These are phyloP conservation scores for Sutorius australiensis DNA, from an alignment of 768 basidiomycete genomes.

Conservation along the genomic window DNA sequence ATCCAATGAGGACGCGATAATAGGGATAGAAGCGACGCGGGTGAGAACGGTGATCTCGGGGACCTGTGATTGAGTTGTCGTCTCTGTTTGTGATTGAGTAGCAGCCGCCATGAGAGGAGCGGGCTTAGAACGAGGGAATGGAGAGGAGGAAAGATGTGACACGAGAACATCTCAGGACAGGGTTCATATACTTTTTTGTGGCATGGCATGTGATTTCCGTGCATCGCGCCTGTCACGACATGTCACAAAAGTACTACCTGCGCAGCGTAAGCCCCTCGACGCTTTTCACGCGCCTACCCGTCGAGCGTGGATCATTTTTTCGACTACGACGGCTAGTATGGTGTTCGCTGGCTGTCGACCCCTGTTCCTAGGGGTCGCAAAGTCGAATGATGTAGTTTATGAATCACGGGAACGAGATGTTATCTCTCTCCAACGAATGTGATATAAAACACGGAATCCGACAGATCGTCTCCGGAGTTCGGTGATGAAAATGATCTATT, in stretches of 20 bases:
- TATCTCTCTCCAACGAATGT: conserved; percentile 1
- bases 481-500: neutral
- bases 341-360: neutral
- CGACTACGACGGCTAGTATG: neutral
- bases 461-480: conserved; percentile 8
- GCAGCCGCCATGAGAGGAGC: conserved; percentile 35
- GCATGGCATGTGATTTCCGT: conserved; percentile 23
- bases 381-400: neutral
- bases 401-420: conserved; percentile 10
- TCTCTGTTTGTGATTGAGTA: conserved; percentile 21
- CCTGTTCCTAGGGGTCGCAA: conserved; percentile 9
- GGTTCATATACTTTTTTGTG: conserved; percentile 25
- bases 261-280: neutral
- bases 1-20: conserved; percentile 61
- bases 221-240: conserved; percentile 20
- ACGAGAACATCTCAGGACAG: conserved; percentile 12
- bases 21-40: conserved; percentile 70
- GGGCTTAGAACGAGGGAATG: neutral
- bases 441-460: conserved; percentile 1
- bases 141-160: conserved; percentile 5
- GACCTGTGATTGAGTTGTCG: conserved; percentile 16
- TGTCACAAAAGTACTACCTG: conserved; percentile 15
- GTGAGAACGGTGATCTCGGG: conserved; percentile 60
- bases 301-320: neutral
- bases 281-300: conserved; percentile 11